These are phyloP conservation scores for Talinum fruticosum DNA, from an alignment of 148 eudicot genomes.

Conservation along the genomic window DNA sequence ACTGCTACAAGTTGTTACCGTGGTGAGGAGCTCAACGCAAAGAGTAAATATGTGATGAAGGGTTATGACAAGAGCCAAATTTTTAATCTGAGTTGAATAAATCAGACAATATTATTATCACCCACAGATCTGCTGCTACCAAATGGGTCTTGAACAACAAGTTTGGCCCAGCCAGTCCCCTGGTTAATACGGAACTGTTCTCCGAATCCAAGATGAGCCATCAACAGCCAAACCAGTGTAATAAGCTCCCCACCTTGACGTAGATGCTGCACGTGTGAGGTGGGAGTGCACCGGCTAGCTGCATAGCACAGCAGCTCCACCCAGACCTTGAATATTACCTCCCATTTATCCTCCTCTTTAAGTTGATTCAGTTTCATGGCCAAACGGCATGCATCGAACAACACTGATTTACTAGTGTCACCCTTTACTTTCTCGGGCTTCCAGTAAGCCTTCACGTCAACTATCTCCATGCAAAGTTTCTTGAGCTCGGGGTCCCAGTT, in stretches of 20 bases:
- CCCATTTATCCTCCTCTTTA: conserved; percentile 22
- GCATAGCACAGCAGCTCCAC: conserved; percentile 36
- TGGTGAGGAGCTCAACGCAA: too few relatives aligned
- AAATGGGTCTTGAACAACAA: conserved; percentile 12
- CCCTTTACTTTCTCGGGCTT: conserved; percentile 23
- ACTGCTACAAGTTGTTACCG: too few relatives aligned
- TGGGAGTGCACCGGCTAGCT: conserved; percentile 16
- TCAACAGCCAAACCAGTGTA: conserved; percentile 29
- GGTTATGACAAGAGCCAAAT: too few relatives aligned
- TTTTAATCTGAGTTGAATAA: too few relatives aligned
- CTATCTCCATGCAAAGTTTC: not conserved
- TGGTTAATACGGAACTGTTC: conserved; percentile 28
- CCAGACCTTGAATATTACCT: conserved; percentile 35
- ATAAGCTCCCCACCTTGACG: conserved; percentile 28
- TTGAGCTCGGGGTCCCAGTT: too few relatives aligned
- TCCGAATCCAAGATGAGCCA: conserved; percentile 34
- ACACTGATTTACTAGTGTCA: conserved; percentile 34
- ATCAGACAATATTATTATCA: too few relatives aligned
- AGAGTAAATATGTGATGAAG: too few relatives aligned
- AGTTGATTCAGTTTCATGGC: conserved; percentile 25
- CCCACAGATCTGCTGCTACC: too few relatives aligned
- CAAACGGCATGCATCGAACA: conserved; percentile 32
- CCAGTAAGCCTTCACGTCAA: not conserved
- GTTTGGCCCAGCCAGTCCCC: conserved; percentile 27
- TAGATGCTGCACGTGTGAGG: conserved; percentile 19